These are phyloP conservation scores for Teunomyces barrocoloradensis DNA, from an alignment of 805 yeast species.

Conservation along the genomic window DNA sequence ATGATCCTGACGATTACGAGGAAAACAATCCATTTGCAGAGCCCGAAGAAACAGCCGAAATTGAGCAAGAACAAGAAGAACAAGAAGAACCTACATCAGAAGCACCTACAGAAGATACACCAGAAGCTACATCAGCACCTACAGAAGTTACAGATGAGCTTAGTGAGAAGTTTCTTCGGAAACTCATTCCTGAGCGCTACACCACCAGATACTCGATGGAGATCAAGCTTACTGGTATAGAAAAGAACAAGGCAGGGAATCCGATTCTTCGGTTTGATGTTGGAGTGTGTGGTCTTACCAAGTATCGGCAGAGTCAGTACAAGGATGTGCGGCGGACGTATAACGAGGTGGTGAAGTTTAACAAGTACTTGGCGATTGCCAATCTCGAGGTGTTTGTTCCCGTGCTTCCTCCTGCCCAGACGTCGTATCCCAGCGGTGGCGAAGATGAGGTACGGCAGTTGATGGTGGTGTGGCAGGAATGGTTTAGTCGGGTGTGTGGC, in stretches of 20 bases:
- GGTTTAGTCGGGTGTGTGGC: constrained; percentile 73
- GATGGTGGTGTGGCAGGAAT: constrained; percentile 63
- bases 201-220: constrained; percentile 41
- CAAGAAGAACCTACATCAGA: constrained; percentile 8
- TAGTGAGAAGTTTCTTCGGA: constrained; percentile 33
- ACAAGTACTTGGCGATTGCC: constrained; percentile 73
- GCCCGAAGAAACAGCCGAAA: constrained; percentile 17
- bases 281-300: constrained; percentile 55
- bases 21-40: constrained; percentile 44
- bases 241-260: constrained; percentile 68
- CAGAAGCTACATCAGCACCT: background rate
- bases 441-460: constrained; percentile 71
- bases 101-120: background rate
- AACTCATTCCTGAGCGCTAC: constrained; percentile 51
- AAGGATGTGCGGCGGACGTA: constrained; percentile 78
- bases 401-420: constrained; percentile 69
- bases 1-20: constrained; percentile 31
- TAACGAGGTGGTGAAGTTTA: constrained; percentile 71
- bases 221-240: constrained; percentile 65
- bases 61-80: constrained; percentile 17
- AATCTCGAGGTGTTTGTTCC: constrained; percentile 94
- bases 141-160: background rate
- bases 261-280: constrained; percentile 75
- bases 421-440: constrained; percentile 80
- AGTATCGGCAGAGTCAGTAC: constrained; percentile 67